A percentile compares a stretch with the other conserved stretches of the same genome.
These are phyloP conservation scores for Ceratobasidium sp. DNA, from an alignment of 1,284 basidiomycete species.

Conservation along the genomic window DNA sequence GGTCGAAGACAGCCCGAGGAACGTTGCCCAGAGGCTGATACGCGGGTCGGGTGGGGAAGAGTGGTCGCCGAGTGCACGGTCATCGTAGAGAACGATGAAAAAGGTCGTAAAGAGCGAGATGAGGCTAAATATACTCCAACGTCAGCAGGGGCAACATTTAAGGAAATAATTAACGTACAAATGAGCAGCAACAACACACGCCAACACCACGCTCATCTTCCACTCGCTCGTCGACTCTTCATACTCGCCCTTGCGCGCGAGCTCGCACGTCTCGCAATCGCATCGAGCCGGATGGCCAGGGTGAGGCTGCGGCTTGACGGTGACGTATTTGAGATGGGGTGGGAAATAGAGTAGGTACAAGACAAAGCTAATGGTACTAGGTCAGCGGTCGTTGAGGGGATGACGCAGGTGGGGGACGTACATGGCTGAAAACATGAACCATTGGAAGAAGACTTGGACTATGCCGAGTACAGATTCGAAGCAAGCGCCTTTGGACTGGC, in stretches of 20 bases:
- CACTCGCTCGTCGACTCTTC: conserved; percentile 76
- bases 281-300: conserved; percentile 46
- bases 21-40: conserved; percentile 81
- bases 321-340: conserved; percentile 78
- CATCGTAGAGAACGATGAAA: conserved; percentile 66
- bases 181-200: conserved; percentile 80
- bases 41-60: conserved; percentile 57
- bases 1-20: conserved; percentile 88
- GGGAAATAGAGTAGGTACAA: conserved; percentile 96
- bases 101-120: conserved; percentile 70
- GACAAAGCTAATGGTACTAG: conserved; percentile 71
- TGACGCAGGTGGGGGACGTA: conserved; percentile 56
- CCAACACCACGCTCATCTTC: conserved; percentile 79
- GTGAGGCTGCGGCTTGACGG: conserved; percentile 54
- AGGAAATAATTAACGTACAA: conserved; percentile 69
- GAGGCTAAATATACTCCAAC: conserved; percentile 61
- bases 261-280: conserved; percentile 62
- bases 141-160: conserved; percentile 49
- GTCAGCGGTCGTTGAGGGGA: conserved; percentile 42
- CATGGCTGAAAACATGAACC: conserved; percentile 90
- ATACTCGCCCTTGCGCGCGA: conserved; percentile 61
- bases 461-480: conserved; percentile 88
- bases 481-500: conserved; percentile 79
- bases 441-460: conserved; percentile 86
- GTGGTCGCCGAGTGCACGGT: conserved; percentile 51